phyloP scores from a whole-genome alignment of 768 basidiomycete species.

The Chalciporus piperatus region DNA sequence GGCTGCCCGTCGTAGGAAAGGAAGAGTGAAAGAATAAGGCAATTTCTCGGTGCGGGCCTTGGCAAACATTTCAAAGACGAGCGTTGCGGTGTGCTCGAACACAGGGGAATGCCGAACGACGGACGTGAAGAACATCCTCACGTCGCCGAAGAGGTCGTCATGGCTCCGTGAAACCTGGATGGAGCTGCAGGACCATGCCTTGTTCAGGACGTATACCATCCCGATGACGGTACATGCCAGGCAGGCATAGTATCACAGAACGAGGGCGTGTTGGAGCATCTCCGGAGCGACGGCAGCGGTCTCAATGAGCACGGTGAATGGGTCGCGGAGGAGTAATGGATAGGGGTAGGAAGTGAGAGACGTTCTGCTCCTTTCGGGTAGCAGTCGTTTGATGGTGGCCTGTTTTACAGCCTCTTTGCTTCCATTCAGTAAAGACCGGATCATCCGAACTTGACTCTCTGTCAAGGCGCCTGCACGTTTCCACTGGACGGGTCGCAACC shows the following conservation, averaged over 20 bases:
- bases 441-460: constrained; percentile 72
- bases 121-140: constrained; percentile 88
- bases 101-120: constrained; percentile 86
- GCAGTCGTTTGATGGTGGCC: constrained; percentile 82
- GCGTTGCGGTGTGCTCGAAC: constrained; percentile 79
- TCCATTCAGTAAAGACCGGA: constrained; percentile 79
- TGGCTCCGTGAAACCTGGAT: constrained; percentile 50
- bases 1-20: constrained; percentile 88
- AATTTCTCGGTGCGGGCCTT: constrained; percentile 83
- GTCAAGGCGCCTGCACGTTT: constrained; percentile 58
- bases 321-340: constrained; percentile 85
- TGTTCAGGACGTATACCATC: constrained; percentile 77
- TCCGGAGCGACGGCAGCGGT: constrained; percentile 88
- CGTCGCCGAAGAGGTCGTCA: constrained; percentile 77
- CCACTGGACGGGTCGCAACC: constrained; percentile 61
- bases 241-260: constrained; percentile 87
- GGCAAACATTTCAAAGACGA: constrained; percentile 77
- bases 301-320: constrained; percentile 87
- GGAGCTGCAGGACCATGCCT: constrained; percentile 55
- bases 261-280: constrained; percentile 81
- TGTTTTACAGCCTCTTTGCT: constrained; percentile 76
- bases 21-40: constrained; percentile 83
- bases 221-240: constrained; percentile 85
- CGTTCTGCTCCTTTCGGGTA: constrained; percentile 90
- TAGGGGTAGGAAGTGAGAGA: constrained; percentile 80